phyloP scores from a whole-genome alignment of 1,284 basidiomycete species.

The Marasmius sp. region DNA sequence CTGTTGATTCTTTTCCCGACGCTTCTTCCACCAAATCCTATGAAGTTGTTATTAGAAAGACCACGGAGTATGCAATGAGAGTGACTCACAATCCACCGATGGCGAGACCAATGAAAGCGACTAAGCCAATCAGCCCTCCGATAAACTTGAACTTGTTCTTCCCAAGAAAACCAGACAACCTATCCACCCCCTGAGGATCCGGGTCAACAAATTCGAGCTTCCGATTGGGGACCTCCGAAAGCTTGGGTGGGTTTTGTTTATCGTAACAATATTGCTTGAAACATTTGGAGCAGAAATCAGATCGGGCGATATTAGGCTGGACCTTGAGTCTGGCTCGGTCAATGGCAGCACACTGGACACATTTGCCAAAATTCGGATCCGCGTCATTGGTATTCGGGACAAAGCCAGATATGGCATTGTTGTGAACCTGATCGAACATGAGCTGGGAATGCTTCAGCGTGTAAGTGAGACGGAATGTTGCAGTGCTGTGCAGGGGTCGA shows the following conservation, averaged over 20 bases:
- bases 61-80: not conserved
- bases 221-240: constrained; percentile 40
- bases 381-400: constrained; percentile 46
- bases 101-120: constrained; percentile 34
- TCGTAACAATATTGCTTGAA: constrained; percentile 59
- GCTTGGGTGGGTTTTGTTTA: constrained; percentile 44
- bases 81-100: constrained; percentile 39
- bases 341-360: constrained; percentile 54
- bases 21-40: constrained; percentile 39
- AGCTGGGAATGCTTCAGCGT: constrained; percentile 42
- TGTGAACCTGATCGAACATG: constrained; percentile 54
- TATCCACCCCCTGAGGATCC: constrained; percentile 42
- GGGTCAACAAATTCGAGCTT: constrained; percentile 49
- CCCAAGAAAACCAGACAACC: constrained; percentile 37
- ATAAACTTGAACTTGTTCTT: constrained; percentile 42
- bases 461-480: constrained; percentile 53
- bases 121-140: constrained; percentile 38
- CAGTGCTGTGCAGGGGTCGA: constrained; percentile 33
- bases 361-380: constrained; percentile 53
- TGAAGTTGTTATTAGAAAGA: not conserved
- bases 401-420: constrained; percentile 56
- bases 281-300: constrained; percentile 44
- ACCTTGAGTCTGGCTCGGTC: constrained; percentile 48
- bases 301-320: constrained; percentile 36
- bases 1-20: constrained; percentile 16